Evolutionary conservation across 305 asterid genomes (phyloP), one percentile per base, ranked within the genome.

Genomic region (Solanum chacoense): DNA sequence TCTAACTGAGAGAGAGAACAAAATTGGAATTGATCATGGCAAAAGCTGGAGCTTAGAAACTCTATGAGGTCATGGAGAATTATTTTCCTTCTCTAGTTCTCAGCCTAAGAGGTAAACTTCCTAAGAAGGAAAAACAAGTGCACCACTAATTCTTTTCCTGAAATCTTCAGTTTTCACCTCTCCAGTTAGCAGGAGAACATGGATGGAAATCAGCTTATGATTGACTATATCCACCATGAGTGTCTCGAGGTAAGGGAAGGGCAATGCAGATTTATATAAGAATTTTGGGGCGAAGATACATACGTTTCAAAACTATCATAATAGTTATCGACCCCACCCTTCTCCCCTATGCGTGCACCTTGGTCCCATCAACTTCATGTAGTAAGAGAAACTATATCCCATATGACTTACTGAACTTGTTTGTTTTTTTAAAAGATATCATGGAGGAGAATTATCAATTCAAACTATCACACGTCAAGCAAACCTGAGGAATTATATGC

Each of bases 401-500:
- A 83, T 20, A 55, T 2, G 42, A 55, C 42, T 55, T 42, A 37
- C 73, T 20, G 32, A 32, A 31, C 74, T 83, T 31, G 28, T 16
- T 31, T 83, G 20, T 3, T 31, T 81, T 20, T 18, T 3, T 32
- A 83, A 31, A 11, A 11, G 12, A 83, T 18, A 81, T 9, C 74
- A 36, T 20, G n/a, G 6, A 79, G 28, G 81, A 83, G 31, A 74
- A 11, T 34, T 36, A 29, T 65, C 31, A 38, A 35, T 88, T 36
- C 89, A 24, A 76, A 71, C 31, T 7, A 22, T 74, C 86, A 20
- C 24, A 76, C 20, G 35, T 18, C 71, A 45, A 26, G 91, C 93
- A 88, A 90, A 95, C 99, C 99, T 97, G 99, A 84, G 99, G 99
- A 92, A 97, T 91, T 87, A 97, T 95, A 89, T 97, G 99, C 92